phyloP scores from a whole-genome alignment of 495 filamentous ascomycete species.

The Pseudotulostoma volvatum region DNA sequence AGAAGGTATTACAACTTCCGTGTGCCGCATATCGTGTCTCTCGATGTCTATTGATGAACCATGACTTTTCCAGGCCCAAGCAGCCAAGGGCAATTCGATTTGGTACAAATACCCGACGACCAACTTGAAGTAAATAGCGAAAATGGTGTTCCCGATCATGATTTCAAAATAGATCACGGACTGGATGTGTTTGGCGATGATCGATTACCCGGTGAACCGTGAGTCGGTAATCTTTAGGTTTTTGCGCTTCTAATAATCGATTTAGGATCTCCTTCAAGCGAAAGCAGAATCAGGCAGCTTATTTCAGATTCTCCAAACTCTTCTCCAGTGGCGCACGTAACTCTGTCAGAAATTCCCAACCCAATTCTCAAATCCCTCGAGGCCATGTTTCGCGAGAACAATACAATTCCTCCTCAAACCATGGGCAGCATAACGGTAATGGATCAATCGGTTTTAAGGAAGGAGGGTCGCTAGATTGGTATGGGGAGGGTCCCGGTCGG shows the following conservation, averaged over 20 bases:
- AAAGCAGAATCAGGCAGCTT: constrained; percentile 48
- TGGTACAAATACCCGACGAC: too few relatives aligned
- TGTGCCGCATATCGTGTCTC: too few relatives aligned
- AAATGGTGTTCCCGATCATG: not conserved
- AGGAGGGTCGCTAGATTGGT: constrained; percentile 60
- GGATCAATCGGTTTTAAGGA: constrained; percentile 41
- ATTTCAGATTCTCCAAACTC: constrained; percentile 41
- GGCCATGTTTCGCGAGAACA: not conserved
- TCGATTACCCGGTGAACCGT: not conserved
- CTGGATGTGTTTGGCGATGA: too few relatives aligned
- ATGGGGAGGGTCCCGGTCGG: constrained; percentile 76
- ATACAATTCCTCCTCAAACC: not conserved
- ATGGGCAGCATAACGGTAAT: constrained; percentile 13
- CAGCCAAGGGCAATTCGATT: not conserved
- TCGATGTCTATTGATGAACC: too few relatives aligned
- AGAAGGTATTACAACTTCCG: too few relatives aligned
- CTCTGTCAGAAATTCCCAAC: not conserved
- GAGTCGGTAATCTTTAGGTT: not conserved
- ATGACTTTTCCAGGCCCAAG: constrained; percentile 1
- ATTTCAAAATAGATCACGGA: not conserved
- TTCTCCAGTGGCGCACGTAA: constrained; percentile 22
- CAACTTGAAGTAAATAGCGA: not conserved
- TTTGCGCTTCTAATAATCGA: not conserved
- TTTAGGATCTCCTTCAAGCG: constrained; percentile 71
- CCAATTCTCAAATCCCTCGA: not conserved